Evolutionary conservation across 2,329 filamentous ascomycete species (phyloP).

Genomic region (Gremmenia infestans): DNA sequence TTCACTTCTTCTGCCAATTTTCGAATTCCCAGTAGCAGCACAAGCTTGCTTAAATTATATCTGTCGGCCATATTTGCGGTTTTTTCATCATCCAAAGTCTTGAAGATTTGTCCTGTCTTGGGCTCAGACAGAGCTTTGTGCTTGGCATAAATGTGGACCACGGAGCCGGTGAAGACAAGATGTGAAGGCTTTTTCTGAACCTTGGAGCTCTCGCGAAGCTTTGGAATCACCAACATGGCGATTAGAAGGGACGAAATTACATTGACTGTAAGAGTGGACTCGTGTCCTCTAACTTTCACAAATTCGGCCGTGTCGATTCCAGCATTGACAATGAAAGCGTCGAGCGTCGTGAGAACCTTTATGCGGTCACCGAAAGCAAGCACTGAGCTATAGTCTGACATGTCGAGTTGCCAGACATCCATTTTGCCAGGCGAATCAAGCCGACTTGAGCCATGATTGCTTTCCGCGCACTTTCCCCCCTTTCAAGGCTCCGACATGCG

Average conservation of each 20-base stretch:
- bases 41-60: slow-evolving; percentile 43
- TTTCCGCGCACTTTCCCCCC: slow-evolving; percentile 39
- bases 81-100: slow-evolving; percentile 4
- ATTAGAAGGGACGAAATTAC: slow-evolving; percentile 28
- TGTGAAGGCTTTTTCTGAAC: slow-evolving; percentile 18
- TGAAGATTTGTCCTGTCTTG: slow-evolving; percentile 22
- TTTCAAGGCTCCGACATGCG: slow-evolving; percentile 33
- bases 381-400: slow-evolving; percentile 3
- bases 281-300: slow-evolving; percentile 16
- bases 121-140: slow-evolving; percentile 11
- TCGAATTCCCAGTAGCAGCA: slow-evolving; percentile 43
- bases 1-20: slow-evolving; percentile 31
- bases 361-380: slow-evolving; percentile 6
- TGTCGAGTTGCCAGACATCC: slow-evolving; percentile 16
- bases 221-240: slow-evolving; percentile 22
- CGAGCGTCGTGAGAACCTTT: slow-evolving; percentile 34
- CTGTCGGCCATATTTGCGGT: slow-evolving; percentile 3
- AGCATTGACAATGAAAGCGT: slow-evolving; percentile 39
- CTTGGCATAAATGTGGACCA: slow-evolving; percentile 27
- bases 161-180: slow-evolving; percentile 32
- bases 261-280: slow-evolving; percentile 25
- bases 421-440: background rate
- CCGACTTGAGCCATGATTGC: slow-evolving; percentile 25
- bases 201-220: slow-evolving; percentile 19
- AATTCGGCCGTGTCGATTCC: slow-evolving; percentile 7